A percentile compares a stretch with the other conserved stretches of the same genome.
phyloP scores from a whole-genome alignment of 129 eudicot genomes.

The Tagetes patula region DNA sequence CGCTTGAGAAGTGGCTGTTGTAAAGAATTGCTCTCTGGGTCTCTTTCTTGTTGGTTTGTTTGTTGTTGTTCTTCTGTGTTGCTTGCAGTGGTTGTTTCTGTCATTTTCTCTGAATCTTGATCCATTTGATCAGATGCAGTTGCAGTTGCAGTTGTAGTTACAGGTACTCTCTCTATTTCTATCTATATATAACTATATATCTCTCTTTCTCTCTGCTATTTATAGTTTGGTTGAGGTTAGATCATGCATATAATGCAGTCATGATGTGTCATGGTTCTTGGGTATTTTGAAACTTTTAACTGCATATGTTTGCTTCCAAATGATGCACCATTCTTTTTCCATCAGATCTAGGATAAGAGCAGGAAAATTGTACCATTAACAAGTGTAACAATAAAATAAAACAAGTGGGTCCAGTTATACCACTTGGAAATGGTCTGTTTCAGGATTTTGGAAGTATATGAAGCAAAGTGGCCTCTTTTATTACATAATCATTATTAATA shows the following conservation, averaged over 20 bases:
- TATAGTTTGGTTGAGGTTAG: conserved; percentile 12
- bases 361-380: conserved; percentile 22
- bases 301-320: conserved; percentile 2
- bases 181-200: conserved; percentile 1
- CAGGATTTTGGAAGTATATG: conserved; percentile 31
- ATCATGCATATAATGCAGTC: conserved; percentile 18
- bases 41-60: conserved; percentile 45
- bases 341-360: conserved; percentile 34
- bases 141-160: conserved; percentile 27
- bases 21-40: conserved; percentile 64
- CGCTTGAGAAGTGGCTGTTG: conserved; percentile 68
- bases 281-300: conserved; percentile 21
- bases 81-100: conserved; percentile 20
- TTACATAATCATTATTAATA: conserved; percentile 2
- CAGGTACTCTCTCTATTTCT: background rate
- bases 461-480: conserved; percentile 24
- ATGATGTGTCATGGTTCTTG: conserved; percentile 26
- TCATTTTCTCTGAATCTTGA: conserved; percentile 31
- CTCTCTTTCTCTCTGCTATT: conserved; percentile 11
- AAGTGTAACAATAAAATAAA: conserved; percentile 27
- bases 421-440: conserved; percentile 29
- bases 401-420: conserved; percentile 22
- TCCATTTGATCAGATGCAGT: conserved; percentile 45
- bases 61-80: conserved; percentile 34
- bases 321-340: conserved; percentile 23